Percentiles rank a stretch among this genome's conserved stretches.
Evolutionary conservation across 305 asterid species (phyloP).

Genomic region (Fraxinus albicans): DNA sequence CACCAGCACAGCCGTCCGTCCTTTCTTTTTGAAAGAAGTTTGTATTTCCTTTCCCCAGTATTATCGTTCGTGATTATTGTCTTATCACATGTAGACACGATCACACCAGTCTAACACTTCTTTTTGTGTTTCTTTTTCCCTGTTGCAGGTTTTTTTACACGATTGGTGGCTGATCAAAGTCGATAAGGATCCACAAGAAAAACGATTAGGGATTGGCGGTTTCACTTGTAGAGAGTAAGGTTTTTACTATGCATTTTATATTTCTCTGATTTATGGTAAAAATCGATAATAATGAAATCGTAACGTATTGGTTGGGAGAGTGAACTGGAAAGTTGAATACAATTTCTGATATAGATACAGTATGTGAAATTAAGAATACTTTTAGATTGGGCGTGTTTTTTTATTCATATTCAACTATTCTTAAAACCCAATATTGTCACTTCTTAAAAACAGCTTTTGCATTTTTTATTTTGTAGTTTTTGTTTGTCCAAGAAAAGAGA

Average conservation of each 20-base stretch:
- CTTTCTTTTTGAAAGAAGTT: slow-evolving; percentile 25
- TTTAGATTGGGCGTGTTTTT: neutral
- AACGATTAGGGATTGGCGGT: neutral
- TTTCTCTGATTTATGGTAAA: neutral
- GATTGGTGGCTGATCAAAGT: neutral
- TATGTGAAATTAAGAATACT: neutral
- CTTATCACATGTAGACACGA: neutral
- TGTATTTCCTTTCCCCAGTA: neutral
- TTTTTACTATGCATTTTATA: neutral
- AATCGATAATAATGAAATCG: neutral
- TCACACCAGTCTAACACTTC: slow-evolving; percentile 1
- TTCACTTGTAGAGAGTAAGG: neutral
- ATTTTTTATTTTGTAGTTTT: neutral
- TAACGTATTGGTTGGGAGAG: neutral
- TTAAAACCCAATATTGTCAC: neutral
- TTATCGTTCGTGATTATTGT: neutral
- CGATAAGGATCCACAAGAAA: neutral
- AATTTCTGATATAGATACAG: neutral
- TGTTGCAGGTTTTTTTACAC: neutral
- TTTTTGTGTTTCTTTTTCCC: slow-evolving; percentile 18
- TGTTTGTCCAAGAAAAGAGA: neutral
- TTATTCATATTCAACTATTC: neutral
- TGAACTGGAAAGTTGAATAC: neutral
- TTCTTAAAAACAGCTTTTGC: neutral
- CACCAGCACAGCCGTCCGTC: slow-evolving; percentile 8